These are phyloP conservation scores for Colletotrichum cuscutae DNA, from an alignment of 2,329 filamentous ascomycete species.

Conservation along the genomic window DNA sequence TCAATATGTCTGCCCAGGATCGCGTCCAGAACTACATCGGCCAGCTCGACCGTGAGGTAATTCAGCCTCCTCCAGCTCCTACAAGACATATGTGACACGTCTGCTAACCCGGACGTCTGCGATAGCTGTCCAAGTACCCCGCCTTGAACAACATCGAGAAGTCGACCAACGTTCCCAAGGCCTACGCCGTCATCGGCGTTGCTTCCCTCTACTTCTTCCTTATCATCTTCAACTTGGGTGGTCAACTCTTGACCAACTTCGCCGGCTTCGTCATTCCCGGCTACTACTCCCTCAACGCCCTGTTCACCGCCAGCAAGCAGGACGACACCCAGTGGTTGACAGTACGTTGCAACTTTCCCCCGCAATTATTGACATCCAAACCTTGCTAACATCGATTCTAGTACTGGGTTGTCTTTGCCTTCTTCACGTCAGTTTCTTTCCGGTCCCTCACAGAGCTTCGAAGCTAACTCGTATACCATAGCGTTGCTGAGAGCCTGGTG, in stretches of 20 bases:
- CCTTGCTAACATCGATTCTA: conserved; percentile 43
- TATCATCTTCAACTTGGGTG: conserved; percentile 91
- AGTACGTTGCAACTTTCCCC: conserved; percentile 56
- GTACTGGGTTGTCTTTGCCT: conserved; percentile 91
- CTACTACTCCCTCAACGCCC: conserved; percentile 84
- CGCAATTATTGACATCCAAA: conserved; percentile 23
- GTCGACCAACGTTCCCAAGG: conserved; percentile 84
- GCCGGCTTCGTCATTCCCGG: conserved; percentile 85
- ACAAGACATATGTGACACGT: not conserved
- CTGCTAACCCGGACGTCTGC: conserved; percentile 6
- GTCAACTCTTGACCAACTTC: conserved; percentile 87
- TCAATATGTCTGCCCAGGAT: conserved; percentile 79
- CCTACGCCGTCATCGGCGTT: conserved; percentile 82
- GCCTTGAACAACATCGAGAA: conserved; percentile 87
- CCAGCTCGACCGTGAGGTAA: conserved; percentile 85
- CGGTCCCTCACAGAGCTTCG: conserved; percentile 7
- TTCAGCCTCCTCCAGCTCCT: not conserved
- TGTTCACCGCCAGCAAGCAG: conserved; percentile 76
- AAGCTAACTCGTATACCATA: conserved; percentile 42
- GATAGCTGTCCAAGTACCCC: conserved; percentile 86
- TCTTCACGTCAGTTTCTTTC: conserved; percentile 71
- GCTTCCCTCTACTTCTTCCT: conserved; percentile 88
- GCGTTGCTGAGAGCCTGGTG: conserved; percentile 82
- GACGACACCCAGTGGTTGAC: conserved; percentile 87
- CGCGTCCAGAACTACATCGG: conserved; percentile 80